Evolutionary conservation across 768 basidiomycete species (phyloP), one percentile per base, ranked within the genome.

Genomic region (Russula virescens): DNA sequence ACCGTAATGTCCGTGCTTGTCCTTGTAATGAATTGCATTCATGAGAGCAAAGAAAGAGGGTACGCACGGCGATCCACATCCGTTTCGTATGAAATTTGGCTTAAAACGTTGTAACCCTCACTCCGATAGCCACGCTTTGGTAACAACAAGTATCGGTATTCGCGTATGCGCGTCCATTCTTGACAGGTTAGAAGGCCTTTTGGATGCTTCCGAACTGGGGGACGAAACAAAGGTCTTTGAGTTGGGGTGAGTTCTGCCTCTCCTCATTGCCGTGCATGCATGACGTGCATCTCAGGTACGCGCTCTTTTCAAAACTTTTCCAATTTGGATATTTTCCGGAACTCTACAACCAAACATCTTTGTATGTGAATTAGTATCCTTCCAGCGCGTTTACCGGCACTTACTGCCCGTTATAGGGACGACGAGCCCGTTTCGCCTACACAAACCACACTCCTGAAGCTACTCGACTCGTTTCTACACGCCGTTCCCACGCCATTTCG

Each of bases 361-460:
- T 66, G 67, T 68, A 59, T 28, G 65, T 26, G 23, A 45, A 43
- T 19, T 25, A n/a, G 6, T 56, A 51, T 47, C 38, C 31, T 9
- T 19, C 31, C 57, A 10, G 45, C 55, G 46, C 52, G 35, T 18
- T 25, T 55, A 5, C 49, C 45, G 7, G 40, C 16, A 49, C 45
- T 56, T 23, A 34, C 43, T 34, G 5, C n/a, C 55, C 6, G 16
- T 16, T 26, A 55, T 71, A 91, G 91, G 61, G 64, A 75, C 25
- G 83, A 81, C 50, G 92, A 94, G 74, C 78, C 85, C 14, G 81
- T 94, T 45, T 84, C 90, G 6, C 91, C 93, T 0, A 86, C 89
- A 67, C 94, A 96, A 72, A 91, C 86, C 5, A 89, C 83, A n/a
- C 75, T 96, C 13, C 82, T 97, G 61, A 95, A 94, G 73, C 77